Evolutionary conservation across 1,139 yeast genomes (phyloP), one percentile per base, ranked within the genome.

Genomic region (Geotrichum fermentans): DNA sequence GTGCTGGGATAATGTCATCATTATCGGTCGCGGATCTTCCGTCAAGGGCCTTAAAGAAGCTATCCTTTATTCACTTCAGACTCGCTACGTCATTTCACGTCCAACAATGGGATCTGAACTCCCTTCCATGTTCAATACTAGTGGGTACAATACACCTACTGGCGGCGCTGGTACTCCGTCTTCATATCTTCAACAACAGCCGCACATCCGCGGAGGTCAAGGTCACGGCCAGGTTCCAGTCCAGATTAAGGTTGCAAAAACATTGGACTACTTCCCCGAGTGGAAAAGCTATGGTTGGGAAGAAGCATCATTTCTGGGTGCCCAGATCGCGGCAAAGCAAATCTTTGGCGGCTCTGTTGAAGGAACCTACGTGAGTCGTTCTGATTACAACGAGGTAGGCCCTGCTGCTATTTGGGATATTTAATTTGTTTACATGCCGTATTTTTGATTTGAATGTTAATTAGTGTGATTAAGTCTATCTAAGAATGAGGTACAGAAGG

Each of bases 231-330:
- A 90, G 67, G 90, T 83, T 1, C 97, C 97, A 16, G 79, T 82
- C 18, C 73, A 81, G 11, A 77, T 90, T 49, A 80, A 77, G 57
- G 64, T 80, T 47, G 80, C 83, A 29, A 83, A 83, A 59, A 76
- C 80, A 63, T 95, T 97, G 0, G 97, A 90, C 46, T 90, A 92
- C 66, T 92, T 92, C 68, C 88, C 95, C 0, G 96, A 88, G 59
- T 92, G 97, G 97, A 90, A 90, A 67, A 82, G 82, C 58, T 78
- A 79, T 40, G 88, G 87, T 1, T 83, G 84, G 79, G 82, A 84
- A 54, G 92, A 87, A 57, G 79, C 82, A 53, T 67, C 77, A 14
- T 87, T 90, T 62, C 71, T 90, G 54, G 97, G 97, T 1, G 96
- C 88, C 1, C 87, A 88, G 65, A 84, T 90, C 48, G 84, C 88